Evolutionary conservation across 257 asterid genomes (phyloP).

Genomic region (Plectranthus barbatus): DNA sequence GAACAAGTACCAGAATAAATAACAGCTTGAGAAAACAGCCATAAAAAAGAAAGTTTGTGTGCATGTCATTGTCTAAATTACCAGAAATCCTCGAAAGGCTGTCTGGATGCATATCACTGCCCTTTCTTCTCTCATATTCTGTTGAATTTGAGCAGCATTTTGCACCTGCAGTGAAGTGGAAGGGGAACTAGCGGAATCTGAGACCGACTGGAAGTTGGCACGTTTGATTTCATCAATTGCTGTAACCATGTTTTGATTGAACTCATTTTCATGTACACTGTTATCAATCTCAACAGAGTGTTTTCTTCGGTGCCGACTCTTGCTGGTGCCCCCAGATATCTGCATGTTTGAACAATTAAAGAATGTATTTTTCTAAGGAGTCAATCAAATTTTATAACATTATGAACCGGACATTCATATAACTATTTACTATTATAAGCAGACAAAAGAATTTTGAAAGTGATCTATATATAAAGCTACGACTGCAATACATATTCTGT

Average conservation of each 20-base stretch:
- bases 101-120: slow-evolving; percentile 89
- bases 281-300: slow-evolving; percentile 68
- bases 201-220: slow-evolving; percentile 33
- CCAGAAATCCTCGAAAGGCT: slow-evolving; percentile 94
- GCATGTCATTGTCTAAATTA: slow-evolving; percentile 63
- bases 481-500: not conserved
- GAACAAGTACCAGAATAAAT: not conserved
- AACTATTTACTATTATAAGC: not conserved
- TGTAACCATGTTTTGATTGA: slow-evolving; percentile 31
- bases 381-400: not conserved
- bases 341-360: slow-evolving; percentile 22
- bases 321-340: slow-evolving; percentile 58
- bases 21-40: not conserved
- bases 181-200: slow-evolving; percentile 52
- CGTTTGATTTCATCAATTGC: slow-evolving; percentile 41
- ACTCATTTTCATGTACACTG: slow-evolving; percentile 41
- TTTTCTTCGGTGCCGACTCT: slow-evolving; percentile 73
- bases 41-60: slow-evolving; percentile 41
- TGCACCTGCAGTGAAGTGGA: slow-evolving; percentile 54
- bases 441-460: not conserved
- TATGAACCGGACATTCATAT: not conserved
- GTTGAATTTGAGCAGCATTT: slow-evolving; percentile 37
- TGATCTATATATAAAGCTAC: no score
- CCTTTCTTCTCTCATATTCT: slow-evolving; percentile 60
- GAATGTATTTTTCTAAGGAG: not conserved